Percentiles rank a stretch among this genome's conserved stretches.
Evolutionary conservation across 2,329 filamentous ascomycete species (phyloP).

Genomic region (Davidsoniella virescens): DNA sequence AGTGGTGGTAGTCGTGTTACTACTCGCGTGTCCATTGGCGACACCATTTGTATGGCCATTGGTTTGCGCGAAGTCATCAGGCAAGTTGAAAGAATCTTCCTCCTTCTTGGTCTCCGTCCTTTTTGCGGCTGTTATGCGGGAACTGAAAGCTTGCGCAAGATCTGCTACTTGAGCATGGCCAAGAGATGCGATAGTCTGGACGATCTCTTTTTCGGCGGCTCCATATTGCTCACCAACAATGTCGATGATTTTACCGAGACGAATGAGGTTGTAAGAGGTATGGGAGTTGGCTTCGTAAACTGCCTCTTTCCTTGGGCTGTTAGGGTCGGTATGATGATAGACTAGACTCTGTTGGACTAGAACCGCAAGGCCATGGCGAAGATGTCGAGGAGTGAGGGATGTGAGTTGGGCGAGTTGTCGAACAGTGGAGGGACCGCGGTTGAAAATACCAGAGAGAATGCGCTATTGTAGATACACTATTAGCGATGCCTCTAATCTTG

Average conservation of each 20-base stretch:
- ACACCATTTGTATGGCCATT: constrained; percentile 19
- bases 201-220: constrained; percentile 52
- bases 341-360: constrained; percentile 81
- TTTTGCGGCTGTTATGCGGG: constrained; percentile 17
- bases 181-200: constrained; percentile 58
- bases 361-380: constrained; percentile 67
- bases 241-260: constrained; percentile 66
- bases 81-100: constrained; percentile 15
- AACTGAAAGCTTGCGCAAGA: constrained; percentile 45
- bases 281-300: constrained; percentile 73
- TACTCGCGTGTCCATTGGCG: constrained; percentile 18
- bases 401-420: constrained; percentile 54
- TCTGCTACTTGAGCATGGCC: constrained; percentile 63
- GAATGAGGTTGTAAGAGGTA: constrained; percentile 66
- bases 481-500: background rate
- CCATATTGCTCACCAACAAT: constrained; percentile 61
- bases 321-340: constrained; percentile 50
- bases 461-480: constrained; percentile 35
- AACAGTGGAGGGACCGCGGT: constrained; percentile 61
- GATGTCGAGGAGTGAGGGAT: constrained; percentile 53
- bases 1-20: constrained; percentile 14
- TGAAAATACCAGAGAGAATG: constrained; percentile 65
- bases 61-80: constrained; percentile 14
- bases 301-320: constrained; percentile 36
- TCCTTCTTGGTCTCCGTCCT: constrained; percentile 16